These are phyloP conservation scores for Ensete glaucum DNA, from an alignment of 176 grass and related monocot species.

Conservation along the genomic window DNA sequence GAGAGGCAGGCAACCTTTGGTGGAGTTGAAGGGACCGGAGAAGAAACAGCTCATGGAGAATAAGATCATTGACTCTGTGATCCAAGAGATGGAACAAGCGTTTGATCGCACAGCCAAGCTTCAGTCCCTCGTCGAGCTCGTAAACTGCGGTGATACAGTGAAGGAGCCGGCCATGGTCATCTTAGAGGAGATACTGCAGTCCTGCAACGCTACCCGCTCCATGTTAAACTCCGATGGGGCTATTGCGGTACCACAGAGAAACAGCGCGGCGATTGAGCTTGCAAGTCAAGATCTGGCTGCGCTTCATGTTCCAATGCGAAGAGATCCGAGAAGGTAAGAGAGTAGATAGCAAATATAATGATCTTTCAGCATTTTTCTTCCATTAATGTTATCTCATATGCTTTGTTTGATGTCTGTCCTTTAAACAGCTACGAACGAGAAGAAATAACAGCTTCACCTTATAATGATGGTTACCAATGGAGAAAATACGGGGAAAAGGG, in stretches of 20 bases:
- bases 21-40: too few relatives aligned
- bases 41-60: neutral
- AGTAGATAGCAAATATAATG: too few relatives aligned
- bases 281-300: too few relatives aligned
- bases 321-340: neutral
- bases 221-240: neutral
- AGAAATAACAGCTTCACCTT: constrained; percentile 1
- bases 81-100: neutral
- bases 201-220: neutral
- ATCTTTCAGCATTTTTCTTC: neutral
- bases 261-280: neutral
- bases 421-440: neutral
- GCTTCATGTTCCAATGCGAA: neutral
- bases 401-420: neutral
- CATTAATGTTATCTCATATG: neutral
- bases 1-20: too few relatives aligned
- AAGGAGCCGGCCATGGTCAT: neutral
- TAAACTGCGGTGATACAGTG: neutral
- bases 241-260: too few relatives aligned
- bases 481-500: constrained; percentile 10
- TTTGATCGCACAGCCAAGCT: neutral
- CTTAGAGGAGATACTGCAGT: neutral
- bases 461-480: constrained; percentile 1
- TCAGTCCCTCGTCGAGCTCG: neutral
- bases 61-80: neutral